Evolutionary conservation across 371 early-diverging fungal genomes (phyloP), one percentile per base, ranked within the genome.

Genomic region (Apophysomyces sp.): DNA sequence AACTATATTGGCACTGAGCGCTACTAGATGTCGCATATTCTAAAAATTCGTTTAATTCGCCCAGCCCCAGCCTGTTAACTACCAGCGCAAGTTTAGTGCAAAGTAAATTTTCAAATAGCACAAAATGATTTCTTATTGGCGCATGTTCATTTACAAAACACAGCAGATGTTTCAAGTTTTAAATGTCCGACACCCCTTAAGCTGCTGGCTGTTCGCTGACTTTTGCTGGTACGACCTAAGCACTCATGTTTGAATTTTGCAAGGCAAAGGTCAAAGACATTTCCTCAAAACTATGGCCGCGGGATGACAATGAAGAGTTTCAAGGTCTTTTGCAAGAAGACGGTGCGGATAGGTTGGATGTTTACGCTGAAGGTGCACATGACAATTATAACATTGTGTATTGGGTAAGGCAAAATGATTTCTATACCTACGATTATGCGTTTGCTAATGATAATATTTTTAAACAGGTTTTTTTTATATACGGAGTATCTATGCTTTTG

Each of bases 401-500:
- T n/a, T 69, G 69, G 69, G 69, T 69, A 57, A 53, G 4, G 31
- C 21, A 44, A 7, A 7, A 2, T n/a, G 21, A 21, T 44, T 44
- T n/a, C 49, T 44, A 11, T 37, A 13, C 11, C n/a, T n/a, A n/a
- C n/a, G n/a, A n/a, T 1, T 40, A 0, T 12, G 37, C 51, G 9
- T 44, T 29, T 51, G 11, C 12, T 8, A 27, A 18, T 16, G 15
- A 32, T 24, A 16, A 28, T 41, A 16, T 36, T 64, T 57, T 66
- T 11, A 74, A 80, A 57, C 70, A 84, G 73, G 75, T 89, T 55
- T 90, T 90, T 61, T 84, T 88, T 55, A 62, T 89, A 9, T 88
- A 87, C 66, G 93, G 93, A 9, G 67, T 90, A 16, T 85, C 90
- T 7, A 89, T 89, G 79, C 74, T 92, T 28, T 70, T 93, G 13